Evolutionary conservation across 192 early-diverging fungal species (phyloP).

Genomic region (Chytriomyces confervae): DNA sequence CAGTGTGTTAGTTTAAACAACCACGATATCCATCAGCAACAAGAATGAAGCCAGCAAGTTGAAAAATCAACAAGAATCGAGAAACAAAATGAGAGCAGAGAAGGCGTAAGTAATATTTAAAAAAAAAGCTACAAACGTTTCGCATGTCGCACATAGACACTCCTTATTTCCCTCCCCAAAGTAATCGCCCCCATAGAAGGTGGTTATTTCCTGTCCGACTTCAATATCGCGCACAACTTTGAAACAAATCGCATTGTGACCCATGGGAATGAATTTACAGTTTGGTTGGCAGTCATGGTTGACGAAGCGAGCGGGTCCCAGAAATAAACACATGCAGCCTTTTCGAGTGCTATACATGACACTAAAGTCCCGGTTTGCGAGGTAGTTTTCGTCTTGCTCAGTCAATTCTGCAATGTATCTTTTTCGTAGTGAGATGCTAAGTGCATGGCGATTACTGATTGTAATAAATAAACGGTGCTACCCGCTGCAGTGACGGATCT

Average conservation of each 20-base stretch:
- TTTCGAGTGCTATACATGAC: conserved; percentile 69
- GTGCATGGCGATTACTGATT: too few relatives aligned
- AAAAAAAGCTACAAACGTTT: conserved; percentile 48
- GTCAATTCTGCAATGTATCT: conserved; percentile 56
- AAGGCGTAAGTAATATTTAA: too few relatives aligned
- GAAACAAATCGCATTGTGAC: conserved; percentile 62
- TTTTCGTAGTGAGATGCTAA: neutral
- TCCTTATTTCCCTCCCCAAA: conserved; percentile 72
- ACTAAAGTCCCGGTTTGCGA: conserved; percentile 65
- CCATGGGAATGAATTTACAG: conserved; percentile 51
- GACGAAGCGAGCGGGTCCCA: conserved; percentile 76
- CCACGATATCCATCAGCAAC: neutral
- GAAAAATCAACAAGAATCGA: neutral
- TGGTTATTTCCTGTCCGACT: conserved; percentile 75
- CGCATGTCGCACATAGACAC: conserved; percentile 77
- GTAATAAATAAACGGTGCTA: neutral
- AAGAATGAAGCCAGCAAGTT: neutral
- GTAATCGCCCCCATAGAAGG: conserved; percentile 69
- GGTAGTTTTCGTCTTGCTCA: conserved; percentile 47
- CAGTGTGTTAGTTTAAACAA: neutral
- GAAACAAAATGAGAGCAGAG: neutral
- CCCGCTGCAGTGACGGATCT: conserved; percentile 56
- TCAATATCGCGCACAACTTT: conserved; percentile 71
- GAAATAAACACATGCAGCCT: conserved; percentile 63
- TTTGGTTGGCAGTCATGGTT: conserved; percentile 80